A percentile compares a stretch with the other conserved stretches of the same genome.
Conservation (phyloP, 306 rosid genomes). For the Luffa acutangula region DNA sequence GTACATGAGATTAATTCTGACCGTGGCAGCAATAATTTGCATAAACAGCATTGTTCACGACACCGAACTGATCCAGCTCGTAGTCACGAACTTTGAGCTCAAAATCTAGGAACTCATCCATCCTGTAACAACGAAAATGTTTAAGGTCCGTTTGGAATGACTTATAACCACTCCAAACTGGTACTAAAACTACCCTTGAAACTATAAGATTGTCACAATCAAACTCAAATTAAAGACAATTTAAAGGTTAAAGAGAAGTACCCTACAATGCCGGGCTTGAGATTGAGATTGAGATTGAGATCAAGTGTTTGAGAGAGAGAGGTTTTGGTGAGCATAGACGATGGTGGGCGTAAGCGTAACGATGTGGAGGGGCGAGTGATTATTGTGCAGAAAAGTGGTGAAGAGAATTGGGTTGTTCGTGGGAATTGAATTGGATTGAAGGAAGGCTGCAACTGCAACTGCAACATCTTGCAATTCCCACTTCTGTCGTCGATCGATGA, state of each 20-base stretch:
- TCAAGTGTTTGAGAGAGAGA: constrained; percentile 4
- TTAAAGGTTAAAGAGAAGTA: too few relatives aligned
- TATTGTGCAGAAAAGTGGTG: not conserved
- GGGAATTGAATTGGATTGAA: constrained; percentile 7
- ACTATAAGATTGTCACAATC: too few relatives aligned
- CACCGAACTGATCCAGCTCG: constrained; percentile 84
- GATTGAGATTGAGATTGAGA: not conserved
- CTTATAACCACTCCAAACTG: too few relatives aligned
- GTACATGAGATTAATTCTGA: constrained; percentile 13
- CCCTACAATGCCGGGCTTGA: too few relatives aligned
- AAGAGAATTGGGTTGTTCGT: constrained; percentile 2
- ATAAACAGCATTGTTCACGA: constrained; percentile 78
- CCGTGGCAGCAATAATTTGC: constrained; percentile 85
- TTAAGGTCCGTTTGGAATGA: too few relatives aligned
- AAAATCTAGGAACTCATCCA: constrained; percentile 46
- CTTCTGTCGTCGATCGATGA: not conserved
- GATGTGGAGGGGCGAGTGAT: not conserved
- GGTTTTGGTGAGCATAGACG: not conserved
- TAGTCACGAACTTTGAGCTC: constrained; percentile 77
- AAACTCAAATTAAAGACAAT: too few relatives aligned
- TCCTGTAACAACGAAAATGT: constrained; percentile 24
- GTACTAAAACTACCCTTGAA: too few relatives aligned
- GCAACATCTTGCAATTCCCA: constrained; percentile 16
- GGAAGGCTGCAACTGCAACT: constrained; percentile 4
- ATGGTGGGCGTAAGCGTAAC: too few relatives aligned